Conservation (phyloP, 805 yeast genomes). For the Candida piceae region DNA sequence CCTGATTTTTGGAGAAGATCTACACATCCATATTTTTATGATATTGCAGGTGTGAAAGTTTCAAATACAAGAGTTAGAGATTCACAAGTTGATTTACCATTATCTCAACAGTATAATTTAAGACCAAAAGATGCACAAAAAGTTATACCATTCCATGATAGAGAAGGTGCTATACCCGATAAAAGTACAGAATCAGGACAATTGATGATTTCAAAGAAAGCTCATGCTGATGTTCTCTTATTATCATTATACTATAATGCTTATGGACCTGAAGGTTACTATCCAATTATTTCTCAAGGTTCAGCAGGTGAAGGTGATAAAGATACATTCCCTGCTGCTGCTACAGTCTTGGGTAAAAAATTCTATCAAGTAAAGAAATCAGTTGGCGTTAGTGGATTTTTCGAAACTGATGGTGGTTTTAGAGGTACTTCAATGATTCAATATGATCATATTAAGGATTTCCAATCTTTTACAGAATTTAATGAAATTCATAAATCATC, state of each 20-base stretch:
- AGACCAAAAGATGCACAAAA: slow-evolving; percentile 14
- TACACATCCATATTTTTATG: slow-evolving; percentile 53
- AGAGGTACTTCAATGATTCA: slow-evolving; percentile 48
- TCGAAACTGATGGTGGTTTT: slow-evolving; percentile 24
- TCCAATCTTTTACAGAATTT: slow-evolving; percentile 16
- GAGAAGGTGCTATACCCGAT: slow-evolving; percentile 56
- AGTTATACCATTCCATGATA: slow-evolving; percentile 49
- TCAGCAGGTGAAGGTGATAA: slow-evolving; percentile 79
- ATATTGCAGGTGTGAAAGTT: slow-evolving; percentile 43
- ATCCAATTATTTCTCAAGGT: slow-evolving; percentile 53
- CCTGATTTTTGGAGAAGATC: slow-evolving; percentile 67
- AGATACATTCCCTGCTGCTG: slow-evolving; percentile 71
- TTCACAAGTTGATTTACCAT: slow-evolving; percentile 22
- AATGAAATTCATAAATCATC: slow-evolving; percentile 14
- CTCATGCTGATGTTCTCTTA: slow-evolving; percentile 49
- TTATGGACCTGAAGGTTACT: slow-evolving; percentile 55
- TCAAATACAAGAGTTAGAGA: slow-evolving; percentile 33
- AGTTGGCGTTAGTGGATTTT: slow-evolving; percentile 44
- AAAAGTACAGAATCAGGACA: slow-evolving; percentile 65
- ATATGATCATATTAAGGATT: slow-evolving; percentile 40
- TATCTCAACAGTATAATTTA: slow-evolving; percentile 12
- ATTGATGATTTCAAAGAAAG: slow-evolving; percentile 48
- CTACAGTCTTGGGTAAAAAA: slow-evolving; percentile 41
- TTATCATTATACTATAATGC: slow-evolving; percentile 56
- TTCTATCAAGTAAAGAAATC: slow-evolving; percentile 53